These are phyloP conservation scores for Lumnitzera racemosa DNA, from an alignment of 345 rosid genomes.

Conservation along the genomic window DNA sequence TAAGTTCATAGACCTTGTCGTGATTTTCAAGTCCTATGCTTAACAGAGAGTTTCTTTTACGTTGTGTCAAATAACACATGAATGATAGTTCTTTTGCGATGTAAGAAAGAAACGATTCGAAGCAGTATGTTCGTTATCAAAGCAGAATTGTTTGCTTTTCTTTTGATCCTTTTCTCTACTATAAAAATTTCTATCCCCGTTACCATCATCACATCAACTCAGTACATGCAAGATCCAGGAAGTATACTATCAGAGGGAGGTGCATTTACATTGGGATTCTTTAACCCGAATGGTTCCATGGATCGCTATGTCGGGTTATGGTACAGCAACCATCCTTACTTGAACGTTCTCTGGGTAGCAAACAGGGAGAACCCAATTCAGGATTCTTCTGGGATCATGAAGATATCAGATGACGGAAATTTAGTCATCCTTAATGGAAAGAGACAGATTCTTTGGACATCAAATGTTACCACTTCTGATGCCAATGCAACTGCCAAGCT, in stretches of 20 bases:
- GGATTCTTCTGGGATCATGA: conserved; percentile 35
- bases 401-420: conserved; percentile 38
- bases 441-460: conserved; percentile 40
- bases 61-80: too few species aligned
- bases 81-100: too few species aligned
- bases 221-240: conserved; percentile 28
- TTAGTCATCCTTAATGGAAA: conserved; percentile 35
- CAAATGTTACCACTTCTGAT: conserved; percentile 22
- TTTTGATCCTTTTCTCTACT: conserved; percentile 12
- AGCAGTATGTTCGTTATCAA: too few species aligned
- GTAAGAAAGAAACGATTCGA: too few species aligned
- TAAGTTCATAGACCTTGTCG: too few species aligned
- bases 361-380: conserved; percentile 35
- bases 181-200: conserved; percentile 9
- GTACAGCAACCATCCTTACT: conserved; percentile 22
- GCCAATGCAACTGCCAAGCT: conserved; percentile 31
- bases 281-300: conserved; percentile 34
- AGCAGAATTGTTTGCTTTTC: conserved; percentile 1
- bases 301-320: conserved; percentile 48
- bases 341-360: conserved; percentile 44
- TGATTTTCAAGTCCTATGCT: too few species aligned
- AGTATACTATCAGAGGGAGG: conserved; percentile 24
- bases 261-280: conserved; percentile 45
- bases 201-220: conserved; percentile 25
- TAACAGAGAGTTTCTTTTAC: too few species aligned